Evolutionary conservation across 2,329 filamentous ascomycete species (phyloP).

Genomic region (Helminthosporium solani): DNA sequence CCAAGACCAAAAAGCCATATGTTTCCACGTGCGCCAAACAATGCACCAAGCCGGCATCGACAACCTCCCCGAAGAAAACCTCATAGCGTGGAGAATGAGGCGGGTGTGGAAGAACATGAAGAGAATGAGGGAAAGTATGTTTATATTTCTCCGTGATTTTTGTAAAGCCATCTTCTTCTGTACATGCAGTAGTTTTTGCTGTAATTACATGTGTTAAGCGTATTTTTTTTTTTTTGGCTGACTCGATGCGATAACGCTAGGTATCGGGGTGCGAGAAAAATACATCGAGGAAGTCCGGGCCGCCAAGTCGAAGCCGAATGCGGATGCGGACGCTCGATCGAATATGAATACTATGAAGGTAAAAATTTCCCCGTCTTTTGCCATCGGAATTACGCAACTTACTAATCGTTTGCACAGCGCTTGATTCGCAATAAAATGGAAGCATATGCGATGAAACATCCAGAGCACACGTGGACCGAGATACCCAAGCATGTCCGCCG

Average conservation of each 20-base stretch:
- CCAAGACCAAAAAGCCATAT: neutral
- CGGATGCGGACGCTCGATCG: neutral
- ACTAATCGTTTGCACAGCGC: neutral
- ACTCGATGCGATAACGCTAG: neutral
- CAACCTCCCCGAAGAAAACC: neutral
- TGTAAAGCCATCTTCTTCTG: too few relatives aligned
- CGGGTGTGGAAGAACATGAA: constrained; percentile 1
- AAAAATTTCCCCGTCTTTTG: neutral
- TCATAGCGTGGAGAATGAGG: neutral
- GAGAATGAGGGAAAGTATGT: neutral
- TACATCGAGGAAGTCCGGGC: neutral
- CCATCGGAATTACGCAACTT: too few relatives aligned
- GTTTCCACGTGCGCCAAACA: neutral
- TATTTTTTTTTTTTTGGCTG: too few relatives aligned
- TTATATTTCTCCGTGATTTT: too few relatives aligned
- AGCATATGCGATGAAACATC: neutral
- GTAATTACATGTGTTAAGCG: too few relatives aligned
- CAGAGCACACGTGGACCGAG: neutral
- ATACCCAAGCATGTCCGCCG: neutral
- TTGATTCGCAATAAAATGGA: neutral
- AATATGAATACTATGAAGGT: neutral
- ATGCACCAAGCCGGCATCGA: neutral
- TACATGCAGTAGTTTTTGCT: too few relatives aligned
- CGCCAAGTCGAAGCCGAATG: neutral
- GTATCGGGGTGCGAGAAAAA: neutral